These are phyloP conservation scores for Rubroboletus pulcherrimus DNA, from an alignment of 768 basidiomycete species.

Conservation along the genomic window DNA sequence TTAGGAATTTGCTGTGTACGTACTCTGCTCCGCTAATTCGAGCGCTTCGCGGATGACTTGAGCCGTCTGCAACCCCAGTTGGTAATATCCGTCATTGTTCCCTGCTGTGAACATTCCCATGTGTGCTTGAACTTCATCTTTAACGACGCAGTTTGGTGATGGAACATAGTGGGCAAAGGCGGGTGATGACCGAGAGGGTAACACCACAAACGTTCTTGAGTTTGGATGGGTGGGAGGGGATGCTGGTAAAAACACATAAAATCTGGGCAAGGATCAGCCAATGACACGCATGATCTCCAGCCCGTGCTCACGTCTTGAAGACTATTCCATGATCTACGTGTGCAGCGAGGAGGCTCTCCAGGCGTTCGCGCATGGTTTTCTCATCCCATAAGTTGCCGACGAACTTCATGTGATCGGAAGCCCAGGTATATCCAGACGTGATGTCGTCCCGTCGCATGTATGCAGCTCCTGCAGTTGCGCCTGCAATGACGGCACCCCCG, in stretches of 20 bases:
- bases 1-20: background rate
- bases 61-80: constrained; percentile 68
- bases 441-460: constrained; percentile 81
- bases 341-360: constrained; percentile 59
- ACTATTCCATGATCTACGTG: constrained; percentile 60
- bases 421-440: constrained; percentile 65
- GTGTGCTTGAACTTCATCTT: constrained; percentile 82
- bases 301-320: constrained; percentile 63
- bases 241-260: constrained; percentile 76
- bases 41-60: constrained; percentile 60
- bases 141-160: constrained; percentile 60
- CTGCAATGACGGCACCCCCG: constrained; percentile 73
- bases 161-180: constrained; percentile 55
- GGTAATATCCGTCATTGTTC: constrained; percentile 89
- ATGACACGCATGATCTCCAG: background rate
- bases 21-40: constrained; percentile 6
- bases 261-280: constrained; percentile 41
- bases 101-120: constrained; percentile 81
- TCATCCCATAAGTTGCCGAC: constrained; percentile 85
- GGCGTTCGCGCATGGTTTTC: constrained; percentile 51
- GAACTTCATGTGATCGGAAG: constrained; percentile 86
- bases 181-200: constrained; percentile 53
- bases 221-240: constrained; percentile 51
- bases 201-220: constrained; percentile 72
- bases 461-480: constrained; percentile 80